A percentile compares a stretch with the other conserved stretches of the same genome.
Conservation (phyloP, 164 flowering plant genomes). For the Houttuynia cordata region DNA sequence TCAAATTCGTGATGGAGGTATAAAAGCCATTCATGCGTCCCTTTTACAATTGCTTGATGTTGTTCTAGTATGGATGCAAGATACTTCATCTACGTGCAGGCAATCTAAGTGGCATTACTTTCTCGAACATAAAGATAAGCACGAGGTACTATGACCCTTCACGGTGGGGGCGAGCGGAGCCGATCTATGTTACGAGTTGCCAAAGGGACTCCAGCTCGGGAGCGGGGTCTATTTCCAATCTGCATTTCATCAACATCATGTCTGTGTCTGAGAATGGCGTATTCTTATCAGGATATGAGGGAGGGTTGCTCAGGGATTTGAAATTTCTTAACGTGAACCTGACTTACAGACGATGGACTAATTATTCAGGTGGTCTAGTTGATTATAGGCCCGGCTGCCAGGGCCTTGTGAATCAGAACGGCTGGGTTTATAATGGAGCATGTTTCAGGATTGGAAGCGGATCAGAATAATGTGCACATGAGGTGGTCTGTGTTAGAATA, state of each 20-base stretch:
- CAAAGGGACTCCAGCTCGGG: slow-evolving; percentile 41
- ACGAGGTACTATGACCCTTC: slow-evolving; percentile 89
- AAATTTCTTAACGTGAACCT: slow-evolving; percentile 52
- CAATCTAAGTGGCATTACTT: slow-evolving; percentile 60
- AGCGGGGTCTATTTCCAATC: slow-evolving; percentile 59
- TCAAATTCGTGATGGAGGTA: slow-evolving; percentile 99
- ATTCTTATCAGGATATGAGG: slow-evolving; percentile 65
- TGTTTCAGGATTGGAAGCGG: slow-evolving; percentile 52
- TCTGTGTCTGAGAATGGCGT: slow-evolving; percentile 77
- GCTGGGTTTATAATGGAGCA: slow-evolving; percentile 92
- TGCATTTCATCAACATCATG: slow-evolving; percentile 59
- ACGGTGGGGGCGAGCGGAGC: slow-evolving; percentile 99
- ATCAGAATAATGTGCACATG: slow-evolving; percentile 72
- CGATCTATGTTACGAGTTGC: slow-evolving; percentile 83
- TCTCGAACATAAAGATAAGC: slow-evolving; percentile 82
- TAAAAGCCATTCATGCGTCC: neutral
- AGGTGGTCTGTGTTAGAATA: too few species aligned
- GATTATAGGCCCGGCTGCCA: slow-evolving; percentile 90
- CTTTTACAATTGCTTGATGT: neutral
- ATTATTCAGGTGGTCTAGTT: slow-evolving; percentile 47
- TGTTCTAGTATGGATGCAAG: neutral
- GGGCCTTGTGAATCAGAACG: slow-evolving; percentile 70
- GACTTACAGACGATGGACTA: slow-evolving; percentile 71
- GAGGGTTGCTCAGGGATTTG: slow-evolving; percentile 45
- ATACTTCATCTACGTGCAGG: slow-evolving; percentile 32